Evolutionary conservation across 805 yeast genomes (phyloP).

Genomic region (Yarrowia sp.): DNA sequence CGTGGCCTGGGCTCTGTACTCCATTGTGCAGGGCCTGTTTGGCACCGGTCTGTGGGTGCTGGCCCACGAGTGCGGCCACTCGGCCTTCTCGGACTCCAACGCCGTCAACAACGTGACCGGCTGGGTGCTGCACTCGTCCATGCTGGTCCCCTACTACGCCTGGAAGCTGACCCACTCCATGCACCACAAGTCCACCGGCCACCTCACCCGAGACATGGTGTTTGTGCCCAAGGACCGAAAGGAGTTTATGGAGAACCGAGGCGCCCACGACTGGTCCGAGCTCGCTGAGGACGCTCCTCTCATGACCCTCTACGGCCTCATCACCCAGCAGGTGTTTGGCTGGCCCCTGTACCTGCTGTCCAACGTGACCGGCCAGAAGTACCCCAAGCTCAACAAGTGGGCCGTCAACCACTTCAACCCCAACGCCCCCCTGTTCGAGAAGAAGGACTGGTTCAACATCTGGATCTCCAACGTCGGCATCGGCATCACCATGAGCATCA

Average conservation of each 20-base stretch:
- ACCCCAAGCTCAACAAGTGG: conserved; percentile 57
- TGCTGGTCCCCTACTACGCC: conserved; percentile 84
- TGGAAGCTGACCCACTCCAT: conserved; percentile 86
- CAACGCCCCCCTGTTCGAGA: conserved; percentile 73
- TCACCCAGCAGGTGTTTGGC: conserved; percentile 78
- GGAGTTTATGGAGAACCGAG: conserved; percentile 55
- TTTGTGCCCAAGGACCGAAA: conserved; percentile 77
- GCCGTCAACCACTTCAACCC: conserved; percentile 75
- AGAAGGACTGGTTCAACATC: conserved; percentile 73
- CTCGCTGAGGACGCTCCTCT: conserved; percentile 78
- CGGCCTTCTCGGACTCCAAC: conserved; percentile 77
- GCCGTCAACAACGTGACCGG: conserved; percentile 80
- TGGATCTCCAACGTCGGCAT: conserved; percentile 78
- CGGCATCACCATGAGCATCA: conserved; percentile 57
- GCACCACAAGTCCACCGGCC: conserved; percentile 92
- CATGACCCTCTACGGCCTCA: conserved; percentile 60
- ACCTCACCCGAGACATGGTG: conserved; percentile 81
- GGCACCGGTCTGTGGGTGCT: conserved; percentile 83
- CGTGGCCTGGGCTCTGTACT: conserved; percentile 64
- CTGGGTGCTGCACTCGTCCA: conserved; percentile 79
- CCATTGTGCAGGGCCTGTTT: conserved; percentile 65
- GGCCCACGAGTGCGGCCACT: conserved; percentile 93
- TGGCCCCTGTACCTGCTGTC: conserved; percentile 71
- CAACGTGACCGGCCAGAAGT: conserved; percentile 79
- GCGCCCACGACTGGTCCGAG: conserved; percentile 54